These are phyloP conservation scores for Chiua sp. DNA, from an alignment of 1,284 basidiomycete genomes.

Conservation along the genomic window DNA sequence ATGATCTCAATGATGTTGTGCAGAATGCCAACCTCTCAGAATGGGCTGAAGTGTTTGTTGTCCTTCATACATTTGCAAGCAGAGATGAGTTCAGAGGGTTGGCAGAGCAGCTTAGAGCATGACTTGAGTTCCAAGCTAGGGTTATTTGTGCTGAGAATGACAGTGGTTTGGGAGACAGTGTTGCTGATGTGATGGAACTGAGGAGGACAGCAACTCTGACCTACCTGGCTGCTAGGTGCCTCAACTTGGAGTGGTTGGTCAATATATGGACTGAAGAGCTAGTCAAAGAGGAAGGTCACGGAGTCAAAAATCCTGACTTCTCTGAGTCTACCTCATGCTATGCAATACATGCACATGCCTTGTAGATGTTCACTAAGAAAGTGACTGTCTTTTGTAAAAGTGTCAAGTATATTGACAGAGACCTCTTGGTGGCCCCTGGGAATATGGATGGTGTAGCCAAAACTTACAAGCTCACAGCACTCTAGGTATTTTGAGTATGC, in stretches of 20 bases:
- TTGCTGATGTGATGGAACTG: conserved; percentile 57
- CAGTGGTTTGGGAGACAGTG: conserved; percentile 47
- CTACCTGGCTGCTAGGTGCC: conserved; percentile 87
- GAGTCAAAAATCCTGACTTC: conserved; percentile 19
- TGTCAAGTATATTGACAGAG: conserved; percentile 85
- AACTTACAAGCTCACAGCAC: conserved; percentile 81
- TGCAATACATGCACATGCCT: conserved; percentile 85
- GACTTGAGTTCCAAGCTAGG: conserved; percentile 66
- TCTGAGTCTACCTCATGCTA: conserved; percentile 63
- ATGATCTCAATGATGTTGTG: conserved; percentile 71
- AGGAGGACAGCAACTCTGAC: conserved; percentile 94
- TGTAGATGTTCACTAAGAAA: conserved; percentile 97
- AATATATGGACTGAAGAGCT: conserved; percentile 95
- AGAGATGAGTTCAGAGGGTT: conserved; percentile 86
- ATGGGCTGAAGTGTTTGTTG: conserved; percentile 98
- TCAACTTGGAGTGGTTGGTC: conserved; percentile 91
- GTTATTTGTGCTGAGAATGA: conserved; percentile 25
- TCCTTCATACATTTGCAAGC: conserved; percentile 93
- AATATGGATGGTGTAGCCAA: conserved; percentile 55
- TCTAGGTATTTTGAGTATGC: conserved; percentile 96
- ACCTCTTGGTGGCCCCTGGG: conserved; percentile 51
- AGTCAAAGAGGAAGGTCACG: conserved; percentile 76
- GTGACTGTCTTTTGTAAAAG: conserved; percentile 94
- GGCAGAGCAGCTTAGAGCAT: conserved; percentile 90
- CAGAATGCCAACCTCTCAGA: conserved; percentile 95